Base-by-base conservation (phyloP, 805 yeast genomes). In the Nakazawaea wyomingensis region DNA sequence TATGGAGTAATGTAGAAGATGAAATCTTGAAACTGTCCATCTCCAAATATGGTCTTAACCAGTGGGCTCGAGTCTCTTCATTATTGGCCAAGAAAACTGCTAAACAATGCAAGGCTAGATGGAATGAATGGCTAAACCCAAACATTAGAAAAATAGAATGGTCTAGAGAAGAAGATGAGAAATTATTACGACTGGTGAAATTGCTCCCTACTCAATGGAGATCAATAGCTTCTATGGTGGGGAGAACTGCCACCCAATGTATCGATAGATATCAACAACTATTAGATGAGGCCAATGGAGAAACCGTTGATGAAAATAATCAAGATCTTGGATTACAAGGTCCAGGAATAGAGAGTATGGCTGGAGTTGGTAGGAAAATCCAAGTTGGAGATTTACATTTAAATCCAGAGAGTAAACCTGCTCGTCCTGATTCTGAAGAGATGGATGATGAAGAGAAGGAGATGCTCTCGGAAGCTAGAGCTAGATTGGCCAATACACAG, bases 161-260 rank as follows among this genome's bases (percentile, higher is more conserved):
- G 93, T 64, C 83, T 0, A 66, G 71, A 22, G 82, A 77, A 21
- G 96, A 90, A 47, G 99, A 91, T 59, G 80, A 76, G 35, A 74
- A 75, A 55, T 66, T 91, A 37, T 59, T 89, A 44, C 71, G 74
- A 27, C 54, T 88, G 46, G 89, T 85, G 0, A 74, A 77, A 51
- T 60, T 80, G 27, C 64, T 90, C 51, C 97, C 98, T 1, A 88
- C 90, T 48, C 97, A 90, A 62, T 91, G 99, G 99, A 74, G 95
- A 36, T 79, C 93, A 1, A 85, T 93, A n/a, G 84, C 95, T 1
- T 77, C 85, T 5, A 60, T 81, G 8, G 66, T 90, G 59, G 89
- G 90, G 0, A 68, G 97, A 46, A 86, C 97, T 0, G 91, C 96
- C 0, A 80, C 86, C 11, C 85, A 84, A 46, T 87, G 96, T 61